Evolutionary conservation across 257 asterid species (phyloP).

Genomic region (Capsicum baccatum): DNA sequence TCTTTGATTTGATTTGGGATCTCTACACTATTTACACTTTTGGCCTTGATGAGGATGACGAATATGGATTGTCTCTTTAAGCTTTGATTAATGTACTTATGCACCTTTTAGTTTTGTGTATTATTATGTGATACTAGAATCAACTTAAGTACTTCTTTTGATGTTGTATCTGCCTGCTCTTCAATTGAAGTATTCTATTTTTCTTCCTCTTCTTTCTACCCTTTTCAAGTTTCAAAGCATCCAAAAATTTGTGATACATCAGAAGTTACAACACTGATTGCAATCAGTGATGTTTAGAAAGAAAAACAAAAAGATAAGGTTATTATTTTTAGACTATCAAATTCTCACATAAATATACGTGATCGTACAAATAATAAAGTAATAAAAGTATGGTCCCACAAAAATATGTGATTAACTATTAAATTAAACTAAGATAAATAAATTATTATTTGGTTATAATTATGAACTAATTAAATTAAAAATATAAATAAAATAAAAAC

Average conservation of each 20-base stretch:
- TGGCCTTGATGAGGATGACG: slow-evolving; percentile 87
- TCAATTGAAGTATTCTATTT: background rate
- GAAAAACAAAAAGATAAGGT: background rate
- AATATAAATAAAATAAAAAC: background rate
- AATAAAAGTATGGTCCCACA: background rate
- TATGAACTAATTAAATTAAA: background rate
- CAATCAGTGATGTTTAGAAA: background rate
- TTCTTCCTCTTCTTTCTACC: background rate
- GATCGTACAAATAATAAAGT: background rate
- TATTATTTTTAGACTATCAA: background rate
- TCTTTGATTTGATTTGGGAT: slow-evolving; percentile 87
- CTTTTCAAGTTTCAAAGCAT: background rate
- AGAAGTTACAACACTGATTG: background rate
- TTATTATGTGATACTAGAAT: slow-evolving; percentile 17
- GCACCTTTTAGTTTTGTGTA: background rate
- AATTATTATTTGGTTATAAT: background rate
- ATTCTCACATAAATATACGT: background rate
- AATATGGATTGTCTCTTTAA: slow-evolving; percentile 89
- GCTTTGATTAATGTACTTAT: background rate
- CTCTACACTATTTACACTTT: slow-evolving; percentile 63
- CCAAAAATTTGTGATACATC: background rate
- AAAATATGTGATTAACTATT: background rate
- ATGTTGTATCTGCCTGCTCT: background rate
- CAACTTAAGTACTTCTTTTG: background rate
- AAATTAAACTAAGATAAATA: background rate